These are phyloP conservation scores for Phytophthora aleatoria DNA, from an alignment of 352 stramenopile genomes.

Conservation along the genomic window DNA sequence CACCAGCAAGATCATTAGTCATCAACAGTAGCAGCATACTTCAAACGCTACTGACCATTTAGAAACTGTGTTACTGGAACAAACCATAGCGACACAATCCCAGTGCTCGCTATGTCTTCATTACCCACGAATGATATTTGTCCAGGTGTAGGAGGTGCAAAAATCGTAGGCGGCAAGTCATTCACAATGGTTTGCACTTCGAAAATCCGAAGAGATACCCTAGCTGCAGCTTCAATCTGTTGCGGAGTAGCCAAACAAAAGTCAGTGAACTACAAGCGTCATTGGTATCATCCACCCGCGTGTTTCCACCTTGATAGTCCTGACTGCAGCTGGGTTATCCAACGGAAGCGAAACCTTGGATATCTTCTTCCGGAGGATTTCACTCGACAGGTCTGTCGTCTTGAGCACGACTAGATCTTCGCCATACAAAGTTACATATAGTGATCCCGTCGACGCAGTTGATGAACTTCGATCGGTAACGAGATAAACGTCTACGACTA, in stretches of 20 bases:
- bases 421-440: conserved; percentile 30
- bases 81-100: conserved; percentile 34
- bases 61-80: conserved; percentile 9
- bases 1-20: background rate
- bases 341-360: conserved; percentile 19
- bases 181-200: conserved; percentile 44
- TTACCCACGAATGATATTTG: conserved; percentile 19
- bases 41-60: conserved; percentile 9
- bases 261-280: background rate
- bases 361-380: conserved; percentile 16
- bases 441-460: conserved; percentile 1
- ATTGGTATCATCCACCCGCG: background rate
- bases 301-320: conserved; percentile 19
- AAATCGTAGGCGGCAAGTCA: conserved; percentile 20
- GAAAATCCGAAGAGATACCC: conserved; percentile 26
- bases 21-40: background rate
- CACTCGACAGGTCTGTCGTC: conserved; percentile 8
- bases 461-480: conserved; percentile 22
- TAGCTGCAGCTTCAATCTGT: conserved; percentile 28
- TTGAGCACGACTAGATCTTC: conserved; percentile 21
- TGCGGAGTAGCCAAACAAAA: background rate
- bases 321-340: conserved; percentile 9
- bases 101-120: conserved; percentile 7
- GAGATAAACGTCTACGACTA: conserved; percentile 42
- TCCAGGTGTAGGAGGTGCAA: conserved; percentile 20